These are phyloP conservation scores for Volvariella volvacea DNA, from an alignment of 1,284 basidiomycete species.

Conservation along the genomic window DNA sequence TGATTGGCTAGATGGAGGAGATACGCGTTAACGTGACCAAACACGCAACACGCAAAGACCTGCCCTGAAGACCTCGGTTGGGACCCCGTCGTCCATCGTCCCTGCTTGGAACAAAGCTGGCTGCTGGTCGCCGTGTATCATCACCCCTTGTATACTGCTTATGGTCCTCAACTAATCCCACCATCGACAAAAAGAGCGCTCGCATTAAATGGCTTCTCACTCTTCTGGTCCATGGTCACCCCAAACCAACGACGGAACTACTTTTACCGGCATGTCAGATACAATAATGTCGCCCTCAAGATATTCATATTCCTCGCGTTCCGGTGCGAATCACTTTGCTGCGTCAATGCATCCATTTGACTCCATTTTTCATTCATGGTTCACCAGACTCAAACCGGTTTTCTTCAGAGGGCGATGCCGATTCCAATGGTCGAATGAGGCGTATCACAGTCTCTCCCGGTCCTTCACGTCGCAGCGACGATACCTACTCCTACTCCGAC, in stretches of 20 bases:
- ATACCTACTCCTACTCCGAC: slow-evolving; percentile 31
- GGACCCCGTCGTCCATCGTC: too few relatives aligned
- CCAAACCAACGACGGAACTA: too few relatives aligned
- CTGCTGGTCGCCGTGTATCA: too few relatives aligned
- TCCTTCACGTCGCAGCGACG: slow-evolving; percentile 23
- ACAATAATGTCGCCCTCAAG: slow-evolving; percentile 32
- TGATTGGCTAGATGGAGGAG: too few relatives aligned
- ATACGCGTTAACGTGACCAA: slow-evolving; percentile 2
- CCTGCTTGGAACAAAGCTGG: too few relatives aligned
- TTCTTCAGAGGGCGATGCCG: slow-evolving; percentile 27
- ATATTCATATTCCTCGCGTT: slow-evolving; percentile 29
- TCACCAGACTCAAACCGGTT: slow-evolving; percentile 23
- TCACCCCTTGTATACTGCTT: too few relatives aligned
- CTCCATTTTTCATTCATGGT: too few relatives aligned
- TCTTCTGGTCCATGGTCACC: slow-evolving; percentile 1
- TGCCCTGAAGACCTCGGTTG: background rate
- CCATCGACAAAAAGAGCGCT: too few relatives aligned
- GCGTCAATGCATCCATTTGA: too few relatives aligned
- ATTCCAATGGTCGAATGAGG: slow-evolving; percentile 24
- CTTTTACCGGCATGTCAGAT: slow-evolving; percentile 12
- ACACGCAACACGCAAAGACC: slow-evolving; percentile 3
- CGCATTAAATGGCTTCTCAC: slow-evolving; percentile 3
- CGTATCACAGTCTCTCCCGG: slow-evolving; percentile 32
- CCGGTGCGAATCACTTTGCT: slow-evolving; percentile 19
- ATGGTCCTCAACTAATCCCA: too few relatives aligned